Evolutionary conservation across 169 alveolate species (phyloP).

Genomic region (Neospora caninum): DNA sequence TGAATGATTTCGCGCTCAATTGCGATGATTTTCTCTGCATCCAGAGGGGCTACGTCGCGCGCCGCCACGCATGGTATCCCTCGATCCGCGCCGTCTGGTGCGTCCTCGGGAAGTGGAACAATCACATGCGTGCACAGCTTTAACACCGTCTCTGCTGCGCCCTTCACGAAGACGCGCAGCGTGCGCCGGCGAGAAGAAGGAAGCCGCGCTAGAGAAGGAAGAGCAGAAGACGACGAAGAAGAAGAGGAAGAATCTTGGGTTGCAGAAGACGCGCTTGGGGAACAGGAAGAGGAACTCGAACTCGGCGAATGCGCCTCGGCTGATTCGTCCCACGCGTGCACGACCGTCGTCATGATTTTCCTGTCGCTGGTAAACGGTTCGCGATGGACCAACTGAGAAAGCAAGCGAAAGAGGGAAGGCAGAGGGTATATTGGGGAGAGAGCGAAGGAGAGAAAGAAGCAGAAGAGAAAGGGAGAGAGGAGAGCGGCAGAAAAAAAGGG

Average conservation of each 20-base stretch:
- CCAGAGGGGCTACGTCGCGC: neutral
- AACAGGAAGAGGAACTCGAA: neutral
- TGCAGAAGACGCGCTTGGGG: too few relatives aligned
- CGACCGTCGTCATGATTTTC: conserved; percentile 83
- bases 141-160: conserved; percentile 79
- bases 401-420: neutral
- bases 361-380: conserved; percentile 79
- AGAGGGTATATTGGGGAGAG: neutral
- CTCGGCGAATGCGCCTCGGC: neutral
- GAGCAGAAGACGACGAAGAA: neutral
- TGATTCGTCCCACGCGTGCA: conserved; percentile 29
- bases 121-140: conserved; percentile 68
- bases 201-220: neutral
- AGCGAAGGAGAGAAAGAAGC: neutral
- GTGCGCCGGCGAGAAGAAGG: neutral
- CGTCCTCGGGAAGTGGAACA: neutral
- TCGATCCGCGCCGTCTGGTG: neutral
- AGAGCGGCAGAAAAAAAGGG: neutral
- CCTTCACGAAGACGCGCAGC: conserved; percentile 75
- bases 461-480: neutral
- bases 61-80: neutral
- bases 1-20: conserved; percentile 72
- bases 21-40: conserved; percentile 39
- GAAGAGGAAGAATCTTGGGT: neutral
- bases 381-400: conserved; percentile 2